A percentile compares a stretch with the other conserved stretches of the same genome.
Evolutionary conservation across 148 eudicot genomes (phyloP).

Genomic region (Nepenthes gracilis): DNA sequence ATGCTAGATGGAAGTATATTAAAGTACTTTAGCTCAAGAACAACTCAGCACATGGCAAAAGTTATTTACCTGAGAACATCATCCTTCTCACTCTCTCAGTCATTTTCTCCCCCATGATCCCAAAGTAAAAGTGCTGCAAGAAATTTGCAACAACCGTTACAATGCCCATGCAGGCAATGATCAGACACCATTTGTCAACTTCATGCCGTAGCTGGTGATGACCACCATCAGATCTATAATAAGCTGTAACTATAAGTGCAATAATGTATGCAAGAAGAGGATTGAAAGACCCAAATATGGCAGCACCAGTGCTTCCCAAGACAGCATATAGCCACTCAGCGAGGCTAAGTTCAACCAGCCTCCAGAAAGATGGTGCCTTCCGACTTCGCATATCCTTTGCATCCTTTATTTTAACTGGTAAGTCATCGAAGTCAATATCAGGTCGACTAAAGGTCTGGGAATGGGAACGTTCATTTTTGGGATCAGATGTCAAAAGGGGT

Average conservation of each 20-base stretch:
- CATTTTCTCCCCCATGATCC: conserved; percentile 99
- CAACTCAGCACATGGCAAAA: neutral
- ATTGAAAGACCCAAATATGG: conserved; percentile 93
- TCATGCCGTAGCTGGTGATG: conserved; percentile 53
- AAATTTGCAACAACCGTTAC: conserved; percentile 96
- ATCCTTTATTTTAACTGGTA: conserved; percentile 27
- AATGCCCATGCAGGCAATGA: conserved; percentile 88
- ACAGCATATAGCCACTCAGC: conserved; percentile 99
- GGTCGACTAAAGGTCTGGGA: conserved; percentile 97
- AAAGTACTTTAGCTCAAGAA: neutral
- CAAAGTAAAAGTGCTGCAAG: conserved; percentile 95
- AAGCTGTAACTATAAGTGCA: conserved; percentile 68
- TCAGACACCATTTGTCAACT: conserved; percentile 94
- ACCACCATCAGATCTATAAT: conserved; percentile 39
- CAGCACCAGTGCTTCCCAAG: conserved; percentile 93
- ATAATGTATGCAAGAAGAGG: conserved; percentile 97
- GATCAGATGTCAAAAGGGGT: conserved; percentile 96
- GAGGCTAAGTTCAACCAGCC: conserved; percentile 93
- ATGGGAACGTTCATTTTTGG: conserved; percentile 90
- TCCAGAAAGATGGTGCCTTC: conserved; percentile 80
- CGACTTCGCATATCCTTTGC: conserved; percentile 25
- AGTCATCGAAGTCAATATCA: conserved; percentile 42
- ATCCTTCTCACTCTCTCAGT: conserved; percentile 97
- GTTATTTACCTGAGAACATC: conserved; percentile 88
- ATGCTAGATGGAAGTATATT: neutral